Evolutionary conservation across 2,329 filamentous ascomycete genomes (phyloP).

Genomic region (Fusarium sp.): DNA sequence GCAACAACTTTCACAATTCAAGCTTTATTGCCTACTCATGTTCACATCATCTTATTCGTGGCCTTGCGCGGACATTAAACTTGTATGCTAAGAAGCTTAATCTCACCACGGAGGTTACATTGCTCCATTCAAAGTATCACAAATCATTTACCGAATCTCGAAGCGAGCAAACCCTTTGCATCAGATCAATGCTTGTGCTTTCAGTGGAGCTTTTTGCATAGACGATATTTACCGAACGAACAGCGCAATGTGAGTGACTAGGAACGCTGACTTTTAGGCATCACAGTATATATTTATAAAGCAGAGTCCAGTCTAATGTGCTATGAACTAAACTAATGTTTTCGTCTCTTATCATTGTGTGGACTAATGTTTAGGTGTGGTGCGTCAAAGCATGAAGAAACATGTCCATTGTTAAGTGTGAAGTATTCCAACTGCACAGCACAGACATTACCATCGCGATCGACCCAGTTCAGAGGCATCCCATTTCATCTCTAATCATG

Average conservation of each 20-base stretch:
- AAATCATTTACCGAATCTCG: slow-evolving; percentile 22
- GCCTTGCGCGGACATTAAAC: background rate
- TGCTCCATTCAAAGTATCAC: slow-evolving; percentile 14
- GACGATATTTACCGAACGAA: background rate
- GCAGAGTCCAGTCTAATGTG: background rate
- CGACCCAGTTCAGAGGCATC: background rate
- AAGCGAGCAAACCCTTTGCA: slow-evolving; percentile 7
- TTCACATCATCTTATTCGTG: background rate
- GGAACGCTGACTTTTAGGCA: background rate
- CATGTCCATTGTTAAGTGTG: no score
- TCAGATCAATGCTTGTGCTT: background rate
- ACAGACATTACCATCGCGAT: slow-evolving; percentile 1
- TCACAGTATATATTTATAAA: no score
- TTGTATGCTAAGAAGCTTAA: background rate
- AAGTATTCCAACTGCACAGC: background rate
- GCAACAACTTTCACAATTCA: background rate
- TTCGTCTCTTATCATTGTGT: background rate
- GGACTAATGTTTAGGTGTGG: no score
- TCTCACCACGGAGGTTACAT: slow-evolving; percentile 10
- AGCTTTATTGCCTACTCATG: background rate
- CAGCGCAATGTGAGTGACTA: background rate
- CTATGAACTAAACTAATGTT: background rate
- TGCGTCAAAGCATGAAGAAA: background rate
- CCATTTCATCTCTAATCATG: slow-evolving; percentile 15
- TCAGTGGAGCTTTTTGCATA: slow-evolving; percentile 16